These are phyloP conservation scores for Ceratorhiza oryzae-sativae DNA, from an alignment of 1,284 basidiomycete genomes.

Conservation along the genomic window DNA sequence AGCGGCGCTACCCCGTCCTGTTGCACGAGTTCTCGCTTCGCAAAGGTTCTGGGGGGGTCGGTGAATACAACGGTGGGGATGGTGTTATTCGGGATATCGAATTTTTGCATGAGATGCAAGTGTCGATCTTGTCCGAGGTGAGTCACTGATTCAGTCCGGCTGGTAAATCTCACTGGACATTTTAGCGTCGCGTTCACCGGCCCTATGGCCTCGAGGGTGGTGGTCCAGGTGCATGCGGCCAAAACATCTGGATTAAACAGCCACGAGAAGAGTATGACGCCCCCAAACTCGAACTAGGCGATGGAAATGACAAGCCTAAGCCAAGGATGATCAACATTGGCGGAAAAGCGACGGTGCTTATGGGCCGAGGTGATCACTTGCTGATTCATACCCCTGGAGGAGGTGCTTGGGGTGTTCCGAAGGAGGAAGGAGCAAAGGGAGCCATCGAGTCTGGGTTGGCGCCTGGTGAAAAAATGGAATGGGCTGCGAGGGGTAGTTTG, in stretches of 20 bases:
- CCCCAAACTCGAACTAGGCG: slow-evolving; percentile 38
- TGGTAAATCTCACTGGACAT: neutral
- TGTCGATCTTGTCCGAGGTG: slow-evolving; percentile 85
- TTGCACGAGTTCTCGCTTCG: slow-evolving; percentile 83
- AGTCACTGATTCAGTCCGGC: slow-evolving; percentile 40
- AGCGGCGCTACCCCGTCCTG: slow-evolving; percentile 88
- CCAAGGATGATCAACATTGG: slow-evolving; percentile 85
- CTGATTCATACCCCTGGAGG: slow-evolving; percentile 91
- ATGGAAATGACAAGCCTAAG: slow-evolving; percentile 10
- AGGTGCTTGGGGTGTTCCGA: slow-evolving; percentile 81
- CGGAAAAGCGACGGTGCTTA: slow-evolving; percentile 87
- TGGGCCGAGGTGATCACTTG: slow-evolving; percentile 84
- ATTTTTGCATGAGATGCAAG: slow-evolving; percentile 84
- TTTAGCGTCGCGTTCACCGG: slow-evolving; percentile 79
- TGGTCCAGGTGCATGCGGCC: slow-evolving; percentile 73
- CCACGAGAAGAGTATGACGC: slow-evolving; percentile 73
- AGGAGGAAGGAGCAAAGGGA: slow-evolving; percentile 49
- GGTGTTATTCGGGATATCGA: slow-evolving; percentile 90
- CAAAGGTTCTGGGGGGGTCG: slow-evolving; percentile 76
- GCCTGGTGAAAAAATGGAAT: slow-evolving; percentile 53
- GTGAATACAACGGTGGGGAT: slow-evolving; percentile 83
- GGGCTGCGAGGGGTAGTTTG: slow-evolving; percentile 77
- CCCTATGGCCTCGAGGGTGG: slow-evolving; percentile 94
- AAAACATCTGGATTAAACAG: slow-evolving; percentile 90
- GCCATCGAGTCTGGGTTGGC: slow-evolving; percentile 40